phyloP scores from a whole-genome alignment of 2,329 filamentous ascomycete species.

The Pyrenochaeta sp. region DNA sequence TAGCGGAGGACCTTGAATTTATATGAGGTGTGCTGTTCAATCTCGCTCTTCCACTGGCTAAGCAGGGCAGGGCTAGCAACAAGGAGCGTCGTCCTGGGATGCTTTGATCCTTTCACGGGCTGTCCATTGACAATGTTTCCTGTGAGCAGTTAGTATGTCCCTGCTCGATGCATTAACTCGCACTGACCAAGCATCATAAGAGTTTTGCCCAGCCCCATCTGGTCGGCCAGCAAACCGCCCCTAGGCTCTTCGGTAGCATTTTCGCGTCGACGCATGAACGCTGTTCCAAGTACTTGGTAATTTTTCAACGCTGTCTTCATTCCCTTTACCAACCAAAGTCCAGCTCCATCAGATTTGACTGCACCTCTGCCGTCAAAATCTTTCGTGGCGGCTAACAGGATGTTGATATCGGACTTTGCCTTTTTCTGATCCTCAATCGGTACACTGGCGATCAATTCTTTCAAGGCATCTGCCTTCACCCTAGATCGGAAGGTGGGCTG shows the following conservation, averaged over 20 bases:
- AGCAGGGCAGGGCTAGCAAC: slow-evolving; percentile 52
- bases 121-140: slow-evolving; percentile 57
- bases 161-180: not conserved
- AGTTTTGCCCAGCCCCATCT: slow-evolving; percentile 55
- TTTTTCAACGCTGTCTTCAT: slow-evolving; percentile 57
- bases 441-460: slow-evolving; percentile 51
- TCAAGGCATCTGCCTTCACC: slow-evolving; percentile 47
- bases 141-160: slow-evolving; percentile 17
- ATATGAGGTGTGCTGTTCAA: slow-evolving; percentile 35
- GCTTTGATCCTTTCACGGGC: slow-evolving; percentile 8
- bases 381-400: slow-evolving; percentile 50
- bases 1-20: slow-evolving; percentile 37
- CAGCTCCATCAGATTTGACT: slow-evolving; percentile 43
- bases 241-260: slow-evolving; percentile 42
- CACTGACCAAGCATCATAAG: slow-evolving; percentile 47
- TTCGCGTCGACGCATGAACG: slow-evolving; percentile 66
- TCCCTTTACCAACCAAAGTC: slow-evolving; percentile 57
- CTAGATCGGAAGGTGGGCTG: slow-evolving; percentile 34
- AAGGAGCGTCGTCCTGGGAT: slow-evolving; percentile 51
- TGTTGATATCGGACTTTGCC: slow-evolving; percentile 46
- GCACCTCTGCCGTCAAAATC: slow-evolving; percentile 52
- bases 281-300: slow-evolving; percentile 62
- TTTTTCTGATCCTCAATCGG: slow-evolving; percentile 46
- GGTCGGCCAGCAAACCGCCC: slow-evolving; percentile 54
- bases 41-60: slow-evolving; percentile 51